Percentiles rank a stretch among this genome's conserved stretches.
Evolutionary conservation across 2,329 filamentous ascomycete genomes (phyloP).

Genomic region (Leptodontidium sp.): DNA sequence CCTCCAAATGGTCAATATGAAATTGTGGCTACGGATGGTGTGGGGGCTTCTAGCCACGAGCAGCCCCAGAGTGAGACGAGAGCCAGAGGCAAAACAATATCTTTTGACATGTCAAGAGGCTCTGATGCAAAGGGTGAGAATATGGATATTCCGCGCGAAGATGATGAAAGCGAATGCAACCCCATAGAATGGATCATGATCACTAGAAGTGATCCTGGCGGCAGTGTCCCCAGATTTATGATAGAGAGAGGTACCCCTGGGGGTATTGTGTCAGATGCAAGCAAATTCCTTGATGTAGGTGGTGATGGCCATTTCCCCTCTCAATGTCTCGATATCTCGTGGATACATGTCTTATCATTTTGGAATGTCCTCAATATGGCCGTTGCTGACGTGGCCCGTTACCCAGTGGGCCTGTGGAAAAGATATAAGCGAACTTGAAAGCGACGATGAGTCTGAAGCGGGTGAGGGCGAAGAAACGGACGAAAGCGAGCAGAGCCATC

Average conservation of each 20-base stretch:
- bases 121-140: constrained; percentile 48
- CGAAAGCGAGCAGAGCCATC: constrained; percentile 32
- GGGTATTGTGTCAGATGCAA: constrained; percentile 70
- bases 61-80: constrained; percentile 39
- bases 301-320: too few relatives aligned
- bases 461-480: constrained; percentile 30
- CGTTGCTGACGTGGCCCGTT: too few relatives aligned
- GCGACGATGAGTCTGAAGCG: constrained; percentile 34
- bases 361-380: too few relatives aligned
- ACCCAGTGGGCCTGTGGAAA: constrained; percentile 63
- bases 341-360: too few relatives aligned
- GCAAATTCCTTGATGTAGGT: constrained; percentile 66
- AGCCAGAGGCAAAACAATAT: constrained; percentile 51
- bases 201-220: constrained; percentile 75
- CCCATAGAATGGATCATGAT: constrained; percentile 81
- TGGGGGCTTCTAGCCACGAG: constrained; percentile 31
- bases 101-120: constrained; percentile 51
- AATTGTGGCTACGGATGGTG: constrained; percentile 6
- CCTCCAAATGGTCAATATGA: constrained; percentile 27
- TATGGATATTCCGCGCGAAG: constrained; percentile 46
- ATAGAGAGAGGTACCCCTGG: constrained; percentile 73
- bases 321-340: too few relatives aligned
- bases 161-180: constrained; percentile 62
- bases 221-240: constrained; percentile 75
- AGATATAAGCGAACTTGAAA: constrained; percentile 42